These are phyloP conservation scores for Penicillium decumbens DNA, from an alignment of 2,329 filamentous ascomycete species.

Conservation along the genomic window DNA sequence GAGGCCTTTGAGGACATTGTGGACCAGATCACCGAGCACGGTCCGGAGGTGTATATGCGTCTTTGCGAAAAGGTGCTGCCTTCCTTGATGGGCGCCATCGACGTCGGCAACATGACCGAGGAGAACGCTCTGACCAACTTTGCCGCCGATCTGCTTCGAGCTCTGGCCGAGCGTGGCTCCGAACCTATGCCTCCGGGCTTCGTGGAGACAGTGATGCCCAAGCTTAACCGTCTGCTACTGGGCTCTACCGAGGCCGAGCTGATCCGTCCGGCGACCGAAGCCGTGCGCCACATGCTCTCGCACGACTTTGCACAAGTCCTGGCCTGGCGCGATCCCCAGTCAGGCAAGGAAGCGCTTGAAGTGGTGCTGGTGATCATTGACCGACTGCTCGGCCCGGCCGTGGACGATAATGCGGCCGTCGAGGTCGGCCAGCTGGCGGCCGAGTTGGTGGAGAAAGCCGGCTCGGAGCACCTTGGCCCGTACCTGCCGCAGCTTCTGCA, in stretches of 20 bases:
- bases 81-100: slow-evolving; percentile 80
- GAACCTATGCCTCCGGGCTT: slow-evolving; percentile 84
- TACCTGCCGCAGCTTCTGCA: slow-evolving; percentile 83
- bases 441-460: slow-evolving; percentile 91
- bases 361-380: slow-evolving; percentile 89
- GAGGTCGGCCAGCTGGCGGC: slow-evolving; percentile 93
- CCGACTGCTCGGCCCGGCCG: slow-evolving; percentile 71
- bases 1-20: slow-evolving; percentile 92
- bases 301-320: slow-evolving; percentile 90
- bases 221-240: slow-evolving; percentile 76
- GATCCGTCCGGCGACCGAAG: slow-evolving; percentile 76
- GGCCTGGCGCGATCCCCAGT: slow-evolving; percentile 71
- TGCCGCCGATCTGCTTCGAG: slow-evolving; percentile 76
- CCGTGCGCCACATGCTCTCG: slow-evolving; percentile 81
- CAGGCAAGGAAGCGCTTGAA: slow-evolving; percentile 77
- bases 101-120: slow-evolving; percentile 77
- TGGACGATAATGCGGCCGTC: slow-evolving; percentile 93
- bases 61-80: slow-evolving; percentile 84
- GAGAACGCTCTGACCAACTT: slow-evolving; percentile 76
- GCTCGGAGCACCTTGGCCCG: slow-evolving; percentile 81
- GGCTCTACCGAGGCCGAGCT: slow-evolving; percentile 82
- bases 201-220: slow-evolving; percentile 78
- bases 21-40: slow-evolving; percentile 59
- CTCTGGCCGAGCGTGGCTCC: slow-evolving; percentile 74
- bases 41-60: slow-evolving; percentile 65